Evolutionary conservation across 345 rosid genomes (phyloP).

Genomic region (Corchorus olitorius): DNA sequence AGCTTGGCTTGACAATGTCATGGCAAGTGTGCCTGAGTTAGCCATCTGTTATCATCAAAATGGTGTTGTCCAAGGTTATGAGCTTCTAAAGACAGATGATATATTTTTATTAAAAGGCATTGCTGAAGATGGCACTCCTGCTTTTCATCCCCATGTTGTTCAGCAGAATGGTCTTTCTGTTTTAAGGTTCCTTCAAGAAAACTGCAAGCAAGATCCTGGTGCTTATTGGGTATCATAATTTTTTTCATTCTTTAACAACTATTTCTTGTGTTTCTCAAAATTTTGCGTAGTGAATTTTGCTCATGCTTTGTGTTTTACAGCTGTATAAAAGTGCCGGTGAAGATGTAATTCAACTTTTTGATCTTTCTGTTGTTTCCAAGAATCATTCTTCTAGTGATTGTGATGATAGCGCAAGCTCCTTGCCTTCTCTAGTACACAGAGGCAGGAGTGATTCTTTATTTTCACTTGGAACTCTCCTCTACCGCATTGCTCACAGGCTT

Average conservation of each 20-base stretch:
- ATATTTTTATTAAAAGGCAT: conserved; percentile 84
- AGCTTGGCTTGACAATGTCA: conserved; percentile 97
- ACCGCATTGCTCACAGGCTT: conserved; percentile 90
- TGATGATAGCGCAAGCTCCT: conserved; percentile 52
- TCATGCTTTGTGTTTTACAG: conserved; percentile 46
- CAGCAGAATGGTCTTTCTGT: conserved; percentile 95
- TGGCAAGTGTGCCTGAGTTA: conserved; percentile 98
- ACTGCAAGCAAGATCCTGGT: conserved; percentile 97
- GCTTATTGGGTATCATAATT: conserved; percentile 77
- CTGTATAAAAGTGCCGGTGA: conserved; percentile 93
- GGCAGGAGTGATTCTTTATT: conserved; percentile 73
- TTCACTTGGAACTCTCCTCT: conserved; percentile 87
- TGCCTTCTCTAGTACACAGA: conserved; percentile 61
- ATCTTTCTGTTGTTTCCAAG: conserved; percentile 81
- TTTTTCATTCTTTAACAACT: not conserved
- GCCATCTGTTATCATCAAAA: conserved; percentile 95
- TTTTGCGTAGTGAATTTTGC: conserved; percentile 5
- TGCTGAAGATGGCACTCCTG: conserved; percentile 93
- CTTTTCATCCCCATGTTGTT: conserved; percentile 93
- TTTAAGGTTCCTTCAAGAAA: conserved; percentile 88
- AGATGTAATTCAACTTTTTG: conserved; percentile 92
- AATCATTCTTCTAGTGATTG: conserved; percentile 53
- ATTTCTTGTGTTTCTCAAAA: not conserved
- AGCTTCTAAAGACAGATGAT: conserved; percentile 93
- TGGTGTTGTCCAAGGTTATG: conserved; percentile 95